phyloP scores from a whole-genome alignment of 2,329 filamentous ascomycete genomes.

The Hymenoscyphus fructigenus region DNA sequence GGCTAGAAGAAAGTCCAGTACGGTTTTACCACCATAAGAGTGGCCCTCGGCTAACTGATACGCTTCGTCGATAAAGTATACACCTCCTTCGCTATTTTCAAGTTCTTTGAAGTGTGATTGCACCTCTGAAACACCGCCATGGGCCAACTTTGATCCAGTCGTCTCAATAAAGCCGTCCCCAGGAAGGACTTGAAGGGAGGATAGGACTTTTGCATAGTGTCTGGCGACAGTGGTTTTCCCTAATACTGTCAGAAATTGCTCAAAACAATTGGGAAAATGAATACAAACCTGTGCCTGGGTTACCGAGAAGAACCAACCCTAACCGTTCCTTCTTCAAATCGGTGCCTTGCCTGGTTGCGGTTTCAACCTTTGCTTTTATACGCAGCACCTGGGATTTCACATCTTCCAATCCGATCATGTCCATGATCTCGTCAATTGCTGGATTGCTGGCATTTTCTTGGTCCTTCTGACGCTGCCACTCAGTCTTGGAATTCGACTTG shows the following conservation, averaged over 20 bases:
- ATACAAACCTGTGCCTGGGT: constrained; percentile 67
- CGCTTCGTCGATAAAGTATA: constrained; percentile 76
- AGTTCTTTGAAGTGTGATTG: constrained; percentile 58
- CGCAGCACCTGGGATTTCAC: constrained; percentile 64
- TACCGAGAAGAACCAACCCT: constrained; percentile 64
- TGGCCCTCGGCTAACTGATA: constrained; percentile 68
- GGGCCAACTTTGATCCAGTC: constrained; percentile 65
- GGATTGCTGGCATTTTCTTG: constrained; percentile 50
- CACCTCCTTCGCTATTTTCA: constrained; percentile 64
- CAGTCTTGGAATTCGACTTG: constrained; percentile 40
- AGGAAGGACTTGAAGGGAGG: constrained; percentile 59
- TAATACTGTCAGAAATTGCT: neutral
- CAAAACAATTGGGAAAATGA: constrained; percentile 21
- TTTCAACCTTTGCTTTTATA: constrained; percentile 65
- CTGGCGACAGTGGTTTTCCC: constrained; percentile 73
- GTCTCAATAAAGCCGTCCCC: constrained; percentile 63
- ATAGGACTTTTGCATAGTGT: constrained; percentile 65
- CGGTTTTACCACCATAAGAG: constrained; percentile 55
- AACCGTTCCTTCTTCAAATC: constrained; percentile 59
- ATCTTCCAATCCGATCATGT: constrained; percentile 67
- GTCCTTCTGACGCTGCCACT: constrained; percentile 64
- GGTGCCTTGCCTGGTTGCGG: constrained; percentile 53
- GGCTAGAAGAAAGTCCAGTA: constrained; percentile 69
- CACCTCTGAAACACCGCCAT: constrained; percentile 57
- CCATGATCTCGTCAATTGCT: constrained; percentile 63